phyloP scores from a whole-genome alignment of 768 basidiomycete genomes.

The Lepiota venenata region DNA sequence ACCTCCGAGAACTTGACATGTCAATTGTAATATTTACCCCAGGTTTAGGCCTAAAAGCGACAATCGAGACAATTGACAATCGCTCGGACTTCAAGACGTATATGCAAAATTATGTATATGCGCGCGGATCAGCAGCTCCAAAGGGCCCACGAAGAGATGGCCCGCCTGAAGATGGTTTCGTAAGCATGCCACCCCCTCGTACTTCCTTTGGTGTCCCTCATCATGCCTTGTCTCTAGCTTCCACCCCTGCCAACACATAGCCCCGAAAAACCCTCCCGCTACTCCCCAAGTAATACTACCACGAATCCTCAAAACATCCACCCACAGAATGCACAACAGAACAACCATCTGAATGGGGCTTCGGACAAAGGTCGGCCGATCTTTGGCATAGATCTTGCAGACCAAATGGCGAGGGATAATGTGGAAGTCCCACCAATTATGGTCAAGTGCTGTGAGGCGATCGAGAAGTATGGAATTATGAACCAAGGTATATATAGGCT shows the following conservation, averaged over 20 bases:
- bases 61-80: conserved; percentile 91
- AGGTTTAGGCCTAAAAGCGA: conserved; percentile 77
- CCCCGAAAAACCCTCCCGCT: conserved; percentile 19
- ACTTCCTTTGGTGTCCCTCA: conserved; percentile 7
- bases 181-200: conserved; percentile 40
- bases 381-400: conserved; percentile 89
- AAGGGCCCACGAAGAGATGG: conserved; percentile 87
- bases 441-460: conserved; percentile 85
- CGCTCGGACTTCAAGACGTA: conserved; percentile 92
- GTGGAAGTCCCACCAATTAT: conserved; percentile 87
- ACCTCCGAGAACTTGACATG: background rate
- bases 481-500: conserved; percentile 92
- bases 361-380: conserved; percentile 73
- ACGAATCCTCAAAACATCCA: conserved; percentile 3
- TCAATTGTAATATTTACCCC: conserved; percentile 8
- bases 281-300: conserved; percentile 13
- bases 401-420: conserved; percentile 90
- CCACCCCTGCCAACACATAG: conserved; percentile 52
- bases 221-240: conserved; percentile 37
- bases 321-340: background rate
- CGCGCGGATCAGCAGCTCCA: conserved; percentile 57
- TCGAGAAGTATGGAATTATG: conserved; percentile 84
- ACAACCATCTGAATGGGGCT: conserved; percentile 31
- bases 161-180: conserved; percentile 90
- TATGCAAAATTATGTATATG: conserved; percentile 97